Base-by-base conservation (phyloP, 768 basidiomycete species). In the Postia placenta region DNA sequence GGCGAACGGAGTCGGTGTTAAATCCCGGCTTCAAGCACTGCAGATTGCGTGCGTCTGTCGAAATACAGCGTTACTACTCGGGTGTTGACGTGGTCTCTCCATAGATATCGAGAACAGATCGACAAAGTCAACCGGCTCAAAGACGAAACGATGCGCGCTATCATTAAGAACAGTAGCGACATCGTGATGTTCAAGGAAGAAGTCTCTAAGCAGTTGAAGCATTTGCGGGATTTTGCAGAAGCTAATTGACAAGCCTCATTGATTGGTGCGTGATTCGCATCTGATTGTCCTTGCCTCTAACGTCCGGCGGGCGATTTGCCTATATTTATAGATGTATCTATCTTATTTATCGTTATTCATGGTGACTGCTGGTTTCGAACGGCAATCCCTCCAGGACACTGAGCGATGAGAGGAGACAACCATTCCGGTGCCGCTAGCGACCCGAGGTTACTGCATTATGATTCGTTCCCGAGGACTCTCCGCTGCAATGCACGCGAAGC, bases 111-210 rank as follows among this genome's bases (percentile, higher is more conserved):
- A 55, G 88, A 91, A 59, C 87, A 91, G 58, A 67, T 86, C 11
- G 86, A 87, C 52, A 87, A 85, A 59, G 79, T 86, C 19, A 74
- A 77, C 41, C 77, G 86, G 42, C 61, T 91, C 24, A 84, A 80
- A 55, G 87, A 92, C 47, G 87, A 89, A 57, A 89, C 86, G 0
- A 77, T 87, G 39, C 80, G 86, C 0, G 84, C 83, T 15, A 87
- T 92, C 51, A 78, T 87, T 50, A 91, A 89, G 73, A 89, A 83
- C 64, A 85, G 85, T 58, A 86, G 85, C 53, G 89, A 91, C 53
- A 87, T 90, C 28, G 85, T 81, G 14, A 74, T 80, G 59, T 90
- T 91, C 72, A 89, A 89, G 66, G 79, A 84, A 47, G 84, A 85
- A 50, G 80, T 89, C 11, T 85, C 87, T 37, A 76, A 76, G 47